Evolutionary conservation across 2,329 filamentous ascomycete species (phyloP), one percentile per base, ranked within the genome.

Genomic region (Penicillium sp.): DNA sequence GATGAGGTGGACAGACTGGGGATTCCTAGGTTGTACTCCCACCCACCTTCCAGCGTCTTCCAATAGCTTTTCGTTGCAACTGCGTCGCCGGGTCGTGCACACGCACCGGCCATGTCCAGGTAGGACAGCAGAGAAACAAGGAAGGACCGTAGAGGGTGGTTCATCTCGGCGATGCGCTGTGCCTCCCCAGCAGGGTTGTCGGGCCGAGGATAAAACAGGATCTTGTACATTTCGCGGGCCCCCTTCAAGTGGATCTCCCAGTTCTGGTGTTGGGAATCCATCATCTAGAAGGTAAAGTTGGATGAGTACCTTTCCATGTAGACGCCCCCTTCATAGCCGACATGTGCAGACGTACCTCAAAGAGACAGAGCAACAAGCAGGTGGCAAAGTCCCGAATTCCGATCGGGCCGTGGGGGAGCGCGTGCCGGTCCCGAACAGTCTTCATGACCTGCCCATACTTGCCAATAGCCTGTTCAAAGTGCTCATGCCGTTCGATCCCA

Each of bases 51-150:
- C n/a, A 66, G 57, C 1, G 64, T 67, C 48, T 63, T 61, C 67
- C 68, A 70, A 44, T 71, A 71, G 48, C 62, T 65, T 3, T 67
- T 67, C 43, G 67, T 57, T 9, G 70, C 64, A 6, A 70, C 57
- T 4, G 67, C 68, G 3, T 64, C 66, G 27, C 68, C 65, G 18
- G 64, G 63, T 5, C 66, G 67, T 4, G 66, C 65, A 47, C 67
- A 69, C 9, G 68, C 64, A 27, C 68, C 68, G 0, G 68, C 68
- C 18, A 70, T 67, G 41, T 71, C 67, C 13, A 71, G 65, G 46
- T 69, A 70, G 2, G 65, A 68, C 32, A 70, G 60, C 11, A 69
- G 57, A 2, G 66, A 70, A 12, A 71, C 63, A n/a, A 71, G 64
- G 45, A 70, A 70, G 26, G 55, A 55, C 36, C 63, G 62, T 9